Evolutionary conservation across 2,329 filamentous ascomycete species (phyloP), one percentile per base, ranked within the genome.

Genomic region (Colletotrichum eremochloae): DNA sequence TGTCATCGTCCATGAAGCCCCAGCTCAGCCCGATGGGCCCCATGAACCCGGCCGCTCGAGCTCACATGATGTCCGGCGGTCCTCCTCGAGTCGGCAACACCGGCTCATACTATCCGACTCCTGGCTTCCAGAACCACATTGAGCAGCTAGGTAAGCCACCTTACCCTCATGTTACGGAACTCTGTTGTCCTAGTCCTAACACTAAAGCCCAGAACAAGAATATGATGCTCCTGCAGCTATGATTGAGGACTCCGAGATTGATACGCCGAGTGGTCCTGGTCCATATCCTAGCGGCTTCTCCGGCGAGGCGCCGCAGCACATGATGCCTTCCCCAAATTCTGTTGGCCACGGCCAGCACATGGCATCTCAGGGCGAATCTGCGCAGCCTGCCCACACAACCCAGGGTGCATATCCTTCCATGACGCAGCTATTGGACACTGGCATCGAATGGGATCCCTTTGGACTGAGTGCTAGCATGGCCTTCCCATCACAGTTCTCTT

Each of bases 401-500:
- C 84, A 74, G 76, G 80, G 60, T 76, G 81, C 72, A 76, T 97
- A 94, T 79, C 88, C 88, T 7, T 88, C 88, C 29, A 90, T 90
- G 88, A 88, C 87, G 5, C 87, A 90, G 77, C 80, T 90, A 9
- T 81, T 90, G 53, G 95, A 98, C 78, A 93, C 95, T 24, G 94
- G 95, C 83, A 86, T 97, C 61, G 95, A 98, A 80, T 94, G 95
- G 82, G 95, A 98, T 81, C 96, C 96, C 0, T 98, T 98, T 78
- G 95, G 95, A 15, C 86, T 98, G 64, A 96, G 93, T 71, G 95
- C 95, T 46, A 97, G 94, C 83, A 97, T 97, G 96, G 94, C 96
- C 75, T 97, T 97, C 78, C 95, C 95, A 14, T 93, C 92, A 2
- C 93, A 94, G 68, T 96, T 95, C 81, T 90, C 91, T 63, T 94